phyloP scores from a whole-genome alignment of 768 basidiomycete genomes.

The Aureoboletus auriporus region DNA sequence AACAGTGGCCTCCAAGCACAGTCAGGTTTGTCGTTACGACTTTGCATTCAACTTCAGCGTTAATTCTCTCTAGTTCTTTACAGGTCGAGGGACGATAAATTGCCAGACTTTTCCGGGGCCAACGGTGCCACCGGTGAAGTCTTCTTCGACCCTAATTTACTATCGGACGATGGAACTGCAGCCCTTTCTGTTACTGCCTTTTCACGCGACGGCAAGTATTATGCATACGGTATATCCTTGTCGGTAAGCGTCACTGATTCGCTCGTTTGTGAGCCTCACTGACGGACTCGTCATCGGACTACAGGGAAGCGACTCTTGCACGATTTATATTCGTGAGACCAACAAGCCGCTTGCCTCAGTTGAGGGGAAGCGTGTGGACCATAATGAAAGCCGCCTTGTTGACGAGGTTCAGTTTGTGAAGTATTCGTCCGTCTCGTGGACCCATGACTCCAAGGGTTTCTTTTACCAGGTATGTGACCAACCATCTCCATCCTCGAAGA shows the following conservation, averaged over 20 bases:
- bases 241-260: slow-evolving; percentile 45
- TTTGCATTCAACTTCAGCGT: too few relatives aligned
- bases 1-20: slow-evolving; percentile 78
- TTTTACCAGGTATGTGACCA: slow-evolving; percentile 62
- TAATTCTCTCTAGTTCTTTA: slow-evolving; percentile 45
- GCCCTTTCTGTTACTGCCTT: slow-evolving; percentile 57
- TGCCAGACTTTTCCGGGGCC: slow-evolving; percentile 52
- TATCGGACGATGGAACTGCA: slow-evolving; percentile 70
- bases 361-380: slow-evolving; percentile 35
- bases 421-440: slow-evolving; percentile 71
- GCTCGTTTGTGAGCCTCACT: slow-evolving; percentile 1
- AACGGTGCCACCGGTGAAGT: slow-evolving; percentile 54
- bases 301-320: slow-evolving; percentile 73
- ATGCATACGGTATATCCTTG: slow-evolving; percentile 71
- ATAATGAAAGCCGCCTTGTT: slow-evolving; percentile 48
- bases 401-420: slow-evolving; percentile 77
- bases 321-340: slow-evolving; percentile 64
- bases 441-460: slow-evolving; percentile 75
- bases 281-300: background rate
- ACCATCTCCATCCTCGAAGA: background rate
- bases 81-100: slow-evolving; percentile 48
- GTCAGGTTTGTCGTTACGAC: slow-evolving; percentile 29
- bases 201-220: slow-evolving; percentile 64
- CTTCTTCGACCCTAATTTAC: slow-evolving; percentile 77
- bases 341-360: slow-evolving; percentile 48